phyloP scores from a whole-genome alignment of 306 rosid genomes.

The Dryas octopetala region DNA sequence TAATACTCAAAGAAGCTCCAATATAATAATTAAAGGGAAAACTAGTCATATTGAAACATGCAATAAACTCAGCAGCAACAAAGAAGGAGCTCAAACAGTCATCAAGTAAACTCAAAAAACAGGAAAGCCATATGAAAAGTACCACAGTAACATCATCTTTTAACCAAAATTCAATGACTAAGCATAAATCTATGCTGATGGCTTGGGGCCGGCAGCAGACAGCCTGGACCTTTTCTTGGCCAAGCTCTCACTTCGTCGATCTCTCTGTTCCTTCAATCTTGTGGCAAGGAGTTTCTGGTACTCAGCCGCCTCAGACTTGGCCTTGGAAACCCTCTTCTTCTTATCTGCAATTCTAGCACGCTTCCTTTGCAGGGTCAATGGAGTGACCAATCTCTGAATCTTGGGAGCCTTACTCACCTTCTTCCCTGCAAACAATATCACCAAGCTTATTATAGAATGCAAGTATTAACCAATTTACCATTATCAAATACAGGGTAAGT shows the following conservation, averaged over 20 bases:
- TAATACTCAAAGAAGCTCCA: background rate
- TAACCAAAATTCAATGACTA: conserved; percentile 18
- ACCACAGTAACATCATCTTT: background rate
- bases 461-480: background rate
- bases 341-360: conserved; percentile 53
- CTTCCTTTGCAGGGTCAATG: conserved; percentile 63
- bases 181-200: conserved; percentile 35
- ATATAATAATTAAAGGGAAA: background rate
- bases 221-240: conserved; percentile 69
- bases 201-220: conserved; percentile 50
- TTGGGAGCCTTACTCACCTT: conserved; percentile 60
- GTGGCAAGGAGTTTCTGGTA: conserved; percentile 62
- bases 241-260: conserved; percentile 59
- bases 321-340: conserved; percentile 58
- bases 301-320: conserved; percentile 58
- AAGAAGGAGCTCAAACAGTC: conserved; percentile 8
- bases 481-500: no score
- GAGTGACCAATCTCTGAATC: conserved; percentile 69
- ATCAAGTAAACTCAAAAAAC: conserved; percentile 7
- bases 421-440: conserved; percentile 40
- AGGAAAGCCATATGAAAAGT: background rate
- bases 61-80: conserved; percentile 19
- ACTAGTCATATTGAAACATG: background rate
- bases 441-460: background rate
- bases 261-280: conserved; percentile 67